A percentile compares a stretch with the other conserved stretches of the same genome.
Evolutionary conservation across 2,329 filamentous ascomycete species (phyloP).

Genomic region (Hysterium pulicare): DNA sequence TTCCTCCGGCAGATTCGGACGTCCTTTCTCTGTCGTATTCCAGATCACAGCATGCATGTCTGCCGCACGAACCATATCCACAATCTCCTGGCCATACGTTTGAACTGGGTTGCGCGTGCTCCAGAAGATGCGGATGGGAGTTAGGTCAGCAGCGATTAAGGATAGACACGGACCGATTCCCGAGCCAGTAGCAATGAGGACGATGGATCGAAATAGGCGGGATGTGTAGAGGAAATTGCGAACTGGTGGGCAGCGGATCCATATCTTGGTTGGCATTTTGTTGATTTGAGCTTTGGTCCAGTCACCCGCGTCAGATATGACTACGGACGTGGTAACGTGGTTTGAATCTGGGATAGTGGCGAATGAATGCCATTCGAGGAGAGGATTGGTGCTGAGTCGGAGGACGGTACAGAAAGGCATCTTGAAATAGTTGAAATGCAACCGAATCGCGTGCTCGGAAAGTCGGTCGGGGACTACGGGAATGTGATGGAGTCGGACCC

Average conservation of each 20-base stretch:
- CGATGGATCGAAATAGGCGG: constrained; percentile 15
- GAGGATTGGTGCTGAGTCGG: constrained; percentile 28
- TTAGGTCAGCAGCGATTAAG: constrained; percentile 52
- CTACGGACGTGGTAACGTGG: constrained; percentile 28
- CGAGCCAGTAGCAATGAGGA: constrained; percentile 19
- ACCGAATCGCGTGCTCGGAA: constrained; percentile 68
- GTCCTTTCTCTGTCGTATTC: constrained; percentile 58
- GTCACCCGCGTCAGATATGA: constrained; percentile 38
- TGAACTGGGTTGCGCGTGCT: constrained; percentile 58
- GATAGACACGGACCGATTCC: constrained; percentile 33
- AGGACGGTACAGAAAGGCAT: constrained; percentile 26
- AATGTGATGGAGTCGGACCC: constrained; percentile 68
- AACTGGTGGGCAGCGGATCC: constrained; percentile 35
- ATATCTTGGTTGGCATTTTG: constrained; percentile 31
- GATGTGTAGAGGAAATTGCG: constrained; percentile 20
- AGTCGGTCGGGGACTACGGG: constrained; percentile 65
- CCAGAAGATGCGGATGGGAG: constrained; percentile 63
- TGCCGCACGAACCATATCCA: constrained; percentile 52
- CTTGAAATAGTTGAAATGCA: constrained; percentile 50
- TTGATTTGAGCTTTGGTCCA: constrained; percentile 35
- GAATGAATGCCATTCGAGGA: constrained; percentile 39
- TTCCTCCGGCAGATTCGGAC: constrained; percentile 59
- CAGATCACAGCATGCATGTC: constrained; percentile 63
- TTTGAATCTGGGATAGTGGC: constrained; percentile 36
- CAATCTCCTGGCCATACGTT: constrained; percentile 59